phyloP scores from a whole-genome alignment of 1,284 basidiomycete species.

The Coniferiporia sulphurascens region DNA sequence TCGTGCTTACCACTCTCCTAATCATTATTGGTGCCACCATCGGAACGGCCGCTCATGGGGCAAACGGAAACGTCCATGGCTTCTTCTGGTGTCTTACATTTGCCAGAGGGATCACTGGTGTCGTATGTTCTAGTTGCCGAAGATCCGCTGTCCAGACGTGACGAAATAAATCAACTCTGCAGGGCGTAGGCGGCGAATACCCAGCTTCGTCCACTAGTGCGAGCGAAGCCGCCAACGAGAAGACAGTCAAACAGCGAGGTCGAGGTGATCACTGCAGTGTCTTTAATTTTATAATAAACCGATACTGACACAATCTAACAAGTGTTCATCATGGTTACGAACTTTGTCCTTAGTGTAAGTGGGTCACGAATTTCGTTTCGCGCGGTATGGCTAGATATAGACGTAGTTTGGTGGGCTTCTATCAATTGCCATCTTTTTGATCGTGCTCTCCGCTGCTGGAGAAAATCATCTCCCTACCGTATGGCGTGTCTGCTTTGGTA shows the following conservation, averaged over 20 bases:
- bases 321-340: constrained; percentile 75
- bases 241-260: constrained; percentile 54
- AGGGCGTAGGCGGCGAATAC: constrained; percentile 77
- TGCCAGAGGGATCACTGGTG: constrained; percentile 65
- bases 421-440: constrained; percentile 66
- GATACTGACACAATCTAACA: constrained; percentile 17
- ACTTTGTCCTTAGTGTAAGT: constrained; percentile 54
- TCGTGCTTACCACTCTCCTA: constrained; percentile 63
- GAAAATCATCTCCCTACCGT: constrained; percentile 61
- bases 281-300: background rate
- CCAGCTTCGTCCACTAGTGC: constrained; percentile 66
- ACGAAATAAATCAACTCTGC: background rate
- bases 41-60: constrained; percentile 66
- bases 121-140: constrained; percentile 39
- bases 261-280: constrained; percentile 37
- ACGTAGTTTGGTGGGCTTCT: constrained; percentile 63
- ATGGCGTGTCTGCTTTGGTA: constrained; percentile 74
- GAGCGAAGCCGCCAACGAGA: constrained; percentile 72
- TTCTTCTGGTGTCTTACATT: constrained; percentile 78
- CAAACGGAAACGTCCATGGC: constrained; percentile 50
- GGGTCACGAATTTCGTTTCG: background rate
- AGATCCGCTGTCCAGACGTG: background rate
- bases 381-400: background rate
- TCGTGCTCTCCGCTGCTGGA: constrained; percentile 65
- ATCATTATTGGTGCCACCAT: constrained; percentile 72